A percentile compares a stretch with the other conserved stretches of the same genome.
Conservation (phyloP, 192 early-diverging fungal genomes). For the Lunasporangiospora selenospora region DNA sequence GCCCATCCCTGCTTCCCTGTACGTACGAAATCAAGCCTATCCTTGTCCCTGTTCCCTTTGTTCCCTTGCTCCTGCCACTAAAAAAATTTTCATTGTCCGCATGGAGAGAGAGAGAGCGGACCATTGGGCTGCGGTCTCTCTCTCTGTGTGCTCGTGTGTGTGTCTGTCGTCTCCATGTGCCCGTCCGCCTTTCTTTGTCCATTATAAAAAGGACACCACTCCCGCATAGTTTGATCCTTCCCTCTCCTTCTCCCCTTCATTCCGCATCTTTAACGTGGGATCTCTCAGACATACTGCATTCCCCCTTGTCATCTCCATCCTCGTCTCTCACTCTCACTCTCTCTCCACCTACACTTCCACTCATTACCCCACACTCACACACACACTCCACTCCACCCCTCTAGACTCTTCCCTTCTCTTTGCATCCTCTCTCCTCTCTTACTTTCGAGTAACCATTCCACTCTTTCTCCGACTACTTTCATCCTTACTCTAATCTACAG, state of each 20-base stretch:
- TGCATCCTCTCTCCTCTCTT: not conserved
- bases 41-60: slow-evolving; percentile 1
- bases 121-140: no score
- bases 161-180: no score
- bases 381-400: slow-evolving; percentile 1
- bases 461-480: not conserved
- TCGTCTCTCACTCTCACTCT: slow-evolving; percentile 17
- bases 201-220: slow-evolving; percentile 1
- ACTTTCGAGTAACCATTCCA: no score
- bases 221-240: slow-evolving; percentile 26
- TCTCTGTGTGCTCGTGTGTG: no score
- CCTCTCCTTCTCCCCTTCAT: slow-evolving; percentile 17
- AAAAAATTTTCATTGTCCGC: not conserved
- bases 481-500: not conserved
- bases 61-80: not conserved
- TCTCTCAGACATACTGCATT: slow-evolving; percentile 10
- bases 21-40: no score
- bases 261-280: slow-evolving; percentile 22
- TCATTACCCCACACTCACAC: slow-evolving; percentile 3
- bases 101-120: no score
- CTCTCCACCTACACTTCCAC: not conserved
- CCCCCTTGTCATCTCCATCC: no score
- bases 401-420: slow-evolving; percentile 29
- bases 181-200: no score
- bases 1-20: no score